These are phyloP conservation scores for Coemansia sp. DNA, from an alignment of 192 early-diverging fungal species.

Conservation along the genomic window DNA sequence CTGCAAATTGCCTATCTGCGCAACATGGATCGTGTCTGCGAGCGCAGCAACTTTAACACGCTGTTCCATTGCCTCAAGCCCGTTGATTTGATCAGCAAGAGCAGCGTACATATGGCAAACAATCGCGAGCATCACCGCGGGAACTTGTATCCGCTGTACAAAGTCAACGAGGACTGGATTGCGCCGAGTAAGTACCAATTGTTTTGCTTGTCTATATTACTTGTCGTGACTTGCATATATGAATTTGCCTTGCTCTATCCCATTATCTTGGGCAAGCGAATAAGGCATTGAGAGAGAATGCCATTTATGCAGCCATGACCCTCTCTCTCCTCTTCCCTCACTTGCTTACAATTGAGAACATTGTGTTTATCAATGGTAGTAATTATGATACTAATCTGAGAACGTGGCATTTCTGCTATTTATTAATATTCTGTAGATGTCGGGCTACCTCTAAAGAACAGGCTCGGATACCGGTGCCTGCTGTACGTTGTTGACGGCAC, in stretches of 20 bases:
- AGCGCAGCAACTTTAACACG: slow-evolving; percentile 36
- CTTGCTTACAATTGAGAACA: neutral
- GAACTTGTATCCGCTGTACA: slow-evolving; percentile 44
- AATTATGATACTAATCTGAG: neutral
- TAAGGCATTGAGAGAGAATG: neutral
- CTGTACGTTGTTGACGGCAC: slow-evolving; percentile 50
- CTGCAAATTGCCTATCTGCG: slow-evolving; percentile 32
- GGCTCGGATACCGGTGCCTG: slow-evolving; percentile 45
- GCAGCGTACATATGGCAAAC: neutral
- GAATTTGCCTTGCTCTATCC: slow-evolving; percentile 18
- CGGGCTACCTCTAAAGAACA: slow-evolving; percentile 42
- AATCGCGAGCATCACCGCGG: slow-evolving; percentile 18
- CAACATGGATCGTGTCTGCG: slow-evolving; percentile 18
- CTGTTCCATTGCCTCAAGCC: slow-evolving; percentile 44
- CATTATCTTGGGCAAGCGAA: neutral
- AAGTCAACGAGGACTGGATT: slow-evolving; percentile 54
- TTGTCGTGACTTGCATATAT: slow-evolving; percentile 38
- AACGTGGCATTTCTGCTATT: slow-evolving; percentile 3
- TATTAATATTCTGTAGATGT: slow-evolving; percentile 36
- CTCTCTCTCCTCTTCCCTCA: neutral
- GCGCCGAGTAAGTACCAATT: slow-evolving; percentile 47
- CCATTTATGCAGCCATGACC: slow-evolving; percentile 6
- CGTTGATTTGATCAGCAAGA: slow-evolving; percentile 29
- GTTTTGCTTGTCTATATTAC: neutral
- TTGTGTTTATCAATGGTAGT: neutral